phyloP scores from a whole-genome alignment of 1,284 basidiomycete genomes.

The Ganoderma leucocontextum region DNA sequence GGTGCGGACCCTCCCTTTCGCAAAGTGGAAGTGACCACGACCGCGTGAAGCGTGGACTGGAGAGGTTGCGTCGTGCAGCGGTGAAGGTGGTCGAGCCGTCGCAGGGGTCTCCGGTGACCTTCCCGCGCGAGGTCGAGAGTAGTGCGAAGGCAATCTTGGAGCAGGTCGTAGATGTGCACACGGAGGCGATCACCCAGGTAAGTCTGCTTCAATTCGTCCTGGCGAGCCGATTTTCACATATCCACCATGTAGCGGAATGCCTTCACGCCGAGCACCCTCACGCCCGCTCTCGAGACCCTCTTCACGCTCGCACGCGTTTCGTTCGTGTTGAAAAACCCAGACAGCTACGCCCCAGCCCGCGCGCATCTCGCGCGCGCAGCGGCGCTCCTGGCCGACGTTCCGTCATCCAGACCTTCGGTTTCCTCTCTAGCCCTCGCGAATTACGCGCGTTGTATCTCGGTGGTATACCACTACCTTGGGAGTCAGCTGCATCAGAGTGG shows the following conservation, averaged over 20 bases:
- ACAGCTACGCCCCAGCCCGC: conserved; percentile 59
- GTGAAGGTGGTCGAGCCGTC: conserved; percentile 54
- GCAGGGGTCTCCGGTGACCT: conserved; percentile 1
- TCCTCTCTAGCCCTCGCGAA: conserved; percentile 47
- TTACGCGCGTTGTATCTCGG: conserved; percentile 70
- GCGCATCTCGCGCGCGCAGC: conserved; percentile 56
- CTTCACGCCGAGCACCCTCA: conserved; percentile 48
- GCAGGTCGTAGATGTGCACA: conserved; percentile 43
- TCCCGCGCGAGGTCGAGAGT: conserved; percentile 25
- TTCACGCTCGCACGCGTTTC: conserved; percentile 64
- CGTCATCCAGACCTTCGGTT: neutral
- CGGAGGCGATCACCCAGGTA: conserved; percentile 38
- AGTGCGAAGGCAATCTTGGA: conserved; percentile 38
- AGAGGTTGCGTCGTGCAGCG: conserved; percentile 60
- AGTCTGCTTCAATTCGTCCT: neutral
- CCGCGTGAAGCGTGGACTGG: conserved; percentile 67
- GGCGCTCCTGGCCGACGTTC: conserved; percentile 19
- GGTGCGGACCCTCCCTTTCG: conserved; percentile 21
- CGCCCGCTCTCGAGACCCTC: conserved; percentile 64
- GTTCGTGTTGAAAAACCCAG: conserved; percentile 54
- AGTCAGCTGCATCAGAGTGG: conserved; percentile 69
- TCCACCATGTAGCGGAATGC: conserved; percentile 35
- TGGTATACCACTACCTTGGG: conserved; percentile 71
- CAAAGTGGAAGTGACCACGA: conserved; percentile 40
- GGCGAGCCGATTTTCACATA: neutral